Base-by-base conservation (phyloP, 371 early-diverging fungal genomes). In the Caulochytrium protostelioides region DNA sequence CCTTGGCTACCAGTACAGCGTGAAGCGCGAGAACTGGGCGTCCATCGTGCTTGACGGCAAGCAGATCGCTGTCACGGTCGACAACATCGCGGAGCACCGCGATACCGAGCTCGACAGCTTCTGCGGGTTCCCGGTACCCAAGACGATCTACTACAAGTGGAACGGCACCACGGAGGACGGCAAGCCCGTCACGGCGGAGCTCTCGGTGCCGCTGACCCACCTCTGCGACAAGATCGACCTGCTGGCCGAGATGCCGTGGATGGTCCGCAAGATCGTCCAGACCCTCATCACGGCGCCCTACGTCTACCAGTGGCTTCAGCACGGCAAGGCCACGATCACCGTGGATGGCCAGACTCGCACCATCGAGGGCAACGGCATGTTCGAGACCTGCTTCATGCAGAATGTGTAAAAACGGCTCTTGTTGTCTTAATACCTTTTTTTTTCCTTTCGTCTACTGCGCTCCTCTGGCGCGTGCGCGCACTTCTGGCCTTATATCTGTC, bases 211-310 rank as follows among this genome's bases (percentile, higher is more conserved):
- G 17, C 61, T 72, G 23, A 53, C 65, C 38, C 58, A 62, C 30
- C 57, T 79, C 10, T 23, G 18, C 31, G 59, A 53, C 30, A 53
- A 79, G 45, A 72, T 90, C 33, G 87, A 94, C 46, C 66, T 90
- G 19, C 50, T 92, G 31, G 59, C 70, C 21, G 80, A 84, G 50
- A 66, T 92, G 40, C 89, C 91, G 17, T 89, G 66, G 57, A 52
- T 89, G 30, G 35, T 92, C 25, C 70, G 81, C 39, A 83, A 79
- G 49, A 50, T 86, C 34, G 77, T 92, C 22, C 83, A 90, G 44
- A 71, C 82, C 0, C 74, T 90, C 44, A 72, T 94, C 27, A 82
- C 87, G 27, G 81, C 81, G 49, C 94, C 94, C 13, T 87, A 74
- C 44, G 62, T 83, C 32, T 94, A 84, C 55, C 82, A 85, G 57